These are phyloP conservation scores for Plasmodium fragile DNA, from an alignment of 169 alveolate species.

Conservation along the genomic window DNA sequence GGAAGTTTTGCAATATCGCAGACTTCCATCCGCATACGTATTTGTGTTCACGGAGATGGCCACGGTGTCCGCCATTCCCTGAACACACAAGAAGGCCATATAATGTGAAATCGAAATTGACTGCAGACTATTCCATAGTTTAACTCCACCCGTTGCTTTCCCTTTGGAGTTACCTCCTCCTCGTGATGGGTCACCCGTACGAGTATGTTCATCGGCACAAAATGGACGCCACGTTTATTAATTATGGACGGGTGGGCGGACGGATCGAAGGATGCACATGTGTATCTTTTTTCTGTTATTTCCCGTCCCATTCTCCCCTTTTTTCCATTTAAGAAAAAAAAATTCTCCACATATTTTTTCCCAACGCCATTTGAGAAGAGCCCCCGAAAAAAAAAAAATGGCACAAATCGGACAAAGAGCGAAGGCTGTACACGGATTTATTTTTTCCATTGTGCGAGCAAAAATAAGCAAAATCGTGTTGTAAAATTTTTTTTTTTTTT, in stretches of 20 bases:
- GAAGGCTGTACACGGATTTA: not conserved
- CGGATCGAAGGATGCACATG: not conserved
- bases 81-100: not conserved
- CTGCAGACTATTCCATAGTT: not conserved
- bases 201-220: not conserved
- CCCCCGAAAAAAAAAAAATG: not conserved
- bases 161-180: not conserved
- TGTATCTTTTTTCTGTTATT: not conserved
- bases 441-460: not conserved
- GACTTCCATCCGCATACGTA: not conserved
- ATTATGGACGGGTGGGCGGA: not conserved
- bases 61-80: not conserved
- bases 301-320: not conserved
- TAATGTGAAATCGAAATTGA: not conserved
- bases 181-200: not conserved
- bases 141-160: not conserved
- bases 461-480: not conserved
- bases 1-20: not conserved
- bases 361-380: not conserved
- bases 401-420: not conserved
- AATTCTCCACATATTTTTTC: not conserved
- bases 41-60: not conserved
- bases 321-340: not conserved
- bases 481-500: not conserved
- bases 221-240: not conserved